Conservation (phyloP, 2,329 filamentous ascomycete species). For the Tolypocladium ovalisporum region DNA sequence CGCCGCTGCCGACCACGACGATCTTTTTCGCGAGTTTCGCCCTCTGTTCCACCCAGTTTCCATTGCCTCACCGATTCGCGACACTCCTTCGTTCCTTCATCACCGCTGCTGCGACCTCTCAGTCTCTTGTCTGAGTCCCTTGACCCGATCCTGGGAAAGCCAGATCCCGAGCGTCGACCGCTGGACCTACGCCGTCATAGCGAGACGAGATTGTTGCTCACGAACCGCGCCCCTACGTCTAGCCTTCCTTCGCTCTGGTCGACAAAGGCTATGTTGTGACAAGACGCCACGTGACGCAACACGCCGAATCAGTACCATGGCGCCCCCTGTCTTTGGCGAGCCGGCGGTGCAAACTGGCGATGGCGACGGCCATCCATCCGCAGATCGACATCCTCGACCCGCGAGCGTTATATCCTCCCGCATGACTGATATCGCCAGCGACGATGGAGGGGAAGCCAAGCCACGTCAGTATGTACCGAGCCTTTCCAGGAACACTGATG, state of each 20-base stretch:
- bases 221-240: neutral
- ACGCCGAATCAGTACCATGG: constrained; percentile 19
- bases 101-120: neutral
- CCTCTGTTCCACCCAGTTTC: neutral
- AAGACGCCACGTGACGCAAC: constrained; percentile 1
- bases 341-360: constrained; percentile 25
- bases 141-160: neutral
- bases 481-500: constrained; percentile 28
- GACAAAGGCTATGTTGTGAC: constrained; percentile 8
- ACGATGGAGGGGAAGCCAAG: constrained; percentile 38
- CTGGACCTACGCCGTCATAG: neutral
- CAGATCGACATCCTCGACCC: constrained; percentile 34
- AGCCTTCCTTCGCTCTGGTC: neutral
- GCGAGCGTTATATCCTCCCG: constrained; percentile 61
- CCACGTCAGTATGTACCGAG: constrained; percentile 13
- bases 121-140: neutral
- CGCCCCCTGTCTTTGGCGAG: constrained; percentile 22
- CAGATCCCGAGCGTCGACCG: neutral
- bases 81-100: neutral
- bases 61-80: neutral
- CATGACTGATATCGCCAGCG: constrained; percentile 54
- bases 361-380: constrained; percentile 25
- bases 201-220: neutral
- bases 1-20: neutral
- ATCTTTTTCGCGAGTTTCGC: neutral